Conservation (phyloP, 140 eudicot species). For the Senecio squalidus region DNA sequence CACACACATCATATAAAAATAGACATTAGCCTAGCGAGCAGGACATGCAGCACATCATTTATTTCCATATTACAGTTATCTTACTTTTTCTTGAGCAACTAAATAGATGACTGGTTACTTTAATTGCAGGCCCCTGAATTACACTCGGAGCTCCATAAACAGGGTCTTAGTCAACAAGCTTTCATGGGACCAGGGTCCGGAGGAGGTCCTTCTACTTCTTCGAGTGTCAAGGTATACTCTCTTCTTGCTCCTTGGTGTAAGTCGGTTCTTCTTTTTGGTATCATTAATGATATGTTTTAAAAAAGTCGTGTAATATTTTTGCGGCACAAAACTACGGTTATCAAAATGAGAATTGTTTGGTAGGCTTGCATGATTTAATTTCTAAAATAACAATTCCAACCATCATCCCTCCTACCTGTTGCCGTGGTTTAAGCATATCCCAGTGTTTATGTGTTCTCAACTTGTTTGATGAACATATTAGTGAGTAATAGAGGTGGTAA, state of each 20-base stretch:
- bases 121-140: constrained; percentile 72
- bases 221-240: constrained; percentile 48
- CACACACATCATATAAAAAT: not conserved
- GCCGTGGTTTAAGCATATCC: not conserved
- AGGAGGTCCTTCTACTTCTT: constrained; percentile 59
- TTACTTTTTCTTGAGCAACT: constrained; percentile 4
- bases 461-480: no score
- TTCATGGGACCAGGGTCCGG: constrained; percentile 36
- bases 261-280: not conserved
- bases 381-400: no score
- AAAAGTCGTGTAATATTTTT: not conserved
- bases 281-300: no score
- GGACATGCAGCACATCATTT: constrained; percentile 3
- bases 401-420: not conserved
- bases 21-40: not conserved
- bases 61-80: not conserved
- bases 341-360: not conserved
- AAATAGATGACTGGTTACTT: constrained; percentile 15
- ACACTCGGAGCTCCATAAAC: constrained; percentile 77
- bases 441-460: no score
- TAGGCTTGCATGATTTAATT: no score
- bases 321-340: not conserved
- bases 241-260: constrained; percentile 9
- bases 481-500: no score
- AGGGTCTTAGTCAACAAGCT: constrained; percentile 52